Evolutionary conservation across 768 basidiomycete species (phyloP), one percentile per base, ranked within the genome.

Genomic region (Lactarius trivialis): DNA sequence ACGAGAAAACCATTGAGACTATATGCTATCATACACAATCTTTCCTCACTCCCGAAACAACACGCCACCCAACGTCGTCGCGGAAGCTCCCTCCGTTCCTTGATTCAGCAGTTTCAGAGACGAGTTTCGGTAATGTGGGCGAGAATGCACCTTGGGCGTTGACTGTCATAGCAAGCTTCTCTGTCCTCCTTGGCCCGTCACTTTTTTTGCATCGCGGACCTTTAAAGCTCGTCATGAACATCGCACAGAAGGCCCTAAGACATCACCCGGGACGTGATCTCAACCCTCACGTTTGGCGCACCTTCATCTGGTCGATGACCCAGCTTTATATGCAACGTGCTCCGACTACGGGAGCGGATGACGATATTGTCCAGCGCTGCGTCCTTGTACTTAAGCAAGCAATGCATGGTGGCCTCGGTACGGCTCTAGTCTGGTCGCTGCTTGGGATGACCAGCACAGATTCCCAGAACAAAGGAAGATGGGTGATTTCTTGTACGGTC

Each of bases 261-360:
- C 39, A 56, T 51, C 63, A 15, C 33, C 49, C 58, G n/a, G 63
- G 63, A 17, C 63, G 58, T 55, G 63, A 41, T 34, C 49, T 64
- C 37, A 50, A 64, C 63, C 58, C 63, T 21, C 63, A 60, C 15
- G 48, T 64, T 41, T 64, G 63, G 63, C 58, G 58, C 24, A 64
- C 63, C 9, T 64, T 64, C 28, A 64, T 64, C 19, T 64, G 63
- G 63, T 64, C 63, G 26, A 64, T 64, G 63, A 50, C 17, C n/a
- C 58, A 64, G n/a, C 63, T 64, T 30, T 45, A 24, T 60, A 24
- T 17, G 32, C 63, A 56, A 43, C 63, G 39, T 41, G 41, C 24
- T 7, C 53, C 39, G n/a, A 43, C 33, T 30, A 14, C 54, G 9
- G 26, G 28, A 11, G 58, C 11, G 19, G 39, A 56, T 24, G 48